phyloP scores from a whole-genome alignment of 2,329 filamentous ascomycete species.

The Plenodomus biglobosus region DNA sequence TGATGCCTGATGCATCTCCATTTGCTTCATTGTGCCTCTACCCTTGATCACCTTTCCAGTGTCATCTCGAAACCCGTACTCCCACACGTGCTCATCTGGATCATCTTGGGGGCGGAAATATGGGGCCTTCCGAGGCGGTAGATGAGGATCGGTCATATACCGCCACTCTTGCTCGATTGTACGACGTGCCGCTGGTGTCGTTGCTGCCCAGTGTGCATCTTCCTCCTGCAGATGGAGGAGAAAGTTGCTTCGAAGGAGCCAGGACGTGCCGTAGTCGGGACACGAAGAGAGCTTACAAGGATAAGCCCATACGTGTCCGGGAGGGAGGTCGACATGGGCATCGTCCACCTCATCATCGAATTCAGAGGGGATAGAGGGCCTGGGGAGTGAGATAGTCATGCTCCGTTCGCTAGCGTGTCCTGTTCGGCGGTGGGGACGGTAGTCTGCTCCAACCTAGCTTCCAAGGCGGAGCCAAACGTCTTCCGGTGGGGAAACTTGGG shows the following conservation, averaged over 20 bases:
- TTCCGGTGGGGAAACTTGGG: neutral
- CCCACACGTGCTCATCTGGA: slow-evolving; percentile 30
- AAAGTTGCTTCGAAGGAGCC: slow-evolving; percentile 13
- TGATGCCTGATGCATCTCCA: slow-evolving; percentile 19
- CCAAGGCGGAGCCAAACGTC: neutral
- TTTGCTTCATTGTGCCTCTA: slow-evolving; percentile 15
- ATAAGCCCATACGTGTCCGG: neutral
- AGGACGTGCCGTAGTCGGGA: slow-evolving; percentile 17
- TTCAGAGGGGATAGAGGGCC: neutral
- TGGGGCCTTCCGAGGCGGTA: slow-evolving; percentile 27
- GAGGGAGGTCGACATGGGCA: neutral
- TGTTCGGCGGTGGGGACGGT: neutral
- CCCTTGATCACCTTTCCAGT: slow-evolving; percentile 21
- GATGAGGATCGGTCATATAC: slow-evolving; percentile 28
- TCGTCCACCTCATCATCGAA: slow-evolving; percentile 1
- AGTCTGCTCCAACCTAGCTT: neutral
- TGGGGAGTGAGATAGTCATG: slow-evolving; percentile 14
- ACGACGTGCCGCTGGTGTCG: slow-evolving; percentile 15
- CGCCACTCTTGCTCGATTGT: slow-evolving; percentile 30
- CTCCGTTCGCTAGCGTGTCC: neutral
- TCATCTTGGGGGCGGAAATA: slow-evolving; percentile 27
- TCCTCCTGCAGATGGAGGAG: too few species aligned
- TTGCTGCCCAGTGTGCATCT: slow-evolving; percentile 5
- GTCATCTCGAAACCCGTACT: slow-evolving; percentile 30
- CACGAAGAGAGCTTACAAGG: slow-evolving; percentile 11